Base-by-base conservation (phyloP, 805 yeast species). In the Teunomyces pallodes region DNA sequence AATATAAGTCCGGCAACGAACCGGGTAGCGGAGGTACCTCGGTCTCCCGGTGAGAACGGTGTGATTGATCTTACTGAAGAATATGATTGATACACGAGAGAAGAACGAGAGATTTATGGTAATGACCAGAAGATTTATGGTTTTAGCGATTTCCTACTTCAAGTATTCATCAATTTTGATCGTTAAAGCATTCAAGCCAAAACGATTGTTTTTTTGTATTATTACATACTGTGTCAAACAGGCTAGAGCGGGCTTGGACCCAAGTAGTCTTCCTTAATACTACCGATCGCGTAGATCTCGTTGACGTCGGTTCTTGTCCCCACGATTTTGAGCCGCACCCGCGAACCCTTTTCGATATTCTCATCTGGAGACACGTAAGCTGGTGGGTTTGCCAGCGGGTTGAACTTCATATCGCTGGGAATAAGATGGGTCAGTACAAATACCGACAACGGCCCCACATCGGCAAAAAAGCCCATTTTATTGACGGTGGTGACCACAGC, bases 291-390 rank as follows among this genome's bases (percentile, higher is more conserved):
- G 66, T 90, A 89, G 65, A 94, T 92, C 60, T 94, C 92, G 61
- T 96, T 94, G 10, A 94, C 99, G 70, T 95, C 98, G 10, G 97
- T 88, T 64, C 97, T 81, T 27, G 97, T 94, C 70, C 98, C 99
- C 46, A 92, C 97, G 41, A 94, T 90, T 74, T 94, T 94, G 57
- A 94, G 83, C 66, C 99, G 81, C 30, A 94, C 94, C 57, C 92
- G 83, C 46, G 96, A 84, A 35, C 97, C 97, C 67, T 92, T 92
- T 63, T 89, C 96, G 41, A 94, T 90, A 53, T 89, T 85, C 72
- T 92, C 98, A 59, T 94, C 99, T 17, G 92, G 94, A 52, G 92
- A 84, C 54, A 88, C 95, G 66, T 90, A 94, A 5, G 97, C 96
- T n/a, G 99, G 99, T 8, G 99, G 99, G 59, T 92, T 91, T 30